Conservation (phyloP, 805 yeast species). For the Candida schatavii region DNA sequence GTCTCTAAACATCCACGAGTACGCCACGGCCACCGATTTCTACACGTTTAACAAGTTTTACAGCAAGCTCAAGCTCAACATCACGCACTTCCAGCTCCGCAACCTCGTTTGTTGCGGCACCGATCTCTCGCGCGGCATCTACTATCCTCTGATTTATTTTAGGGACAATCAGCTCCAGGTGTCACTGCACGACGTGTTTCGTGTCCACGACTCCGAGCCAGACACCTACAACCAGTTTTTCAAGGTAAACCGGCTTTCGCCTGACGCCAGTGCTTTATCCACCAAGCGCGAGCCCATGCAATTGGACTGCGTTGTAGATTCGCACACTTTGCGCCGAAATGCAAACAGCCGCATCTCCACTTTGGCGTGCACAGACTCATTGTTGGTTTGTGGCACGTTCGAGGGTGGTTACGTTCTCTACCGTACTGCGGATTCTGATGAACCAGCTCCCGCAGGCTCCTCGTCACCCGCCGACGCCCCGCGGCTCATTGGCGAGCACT, state of each 20-base stretch:
- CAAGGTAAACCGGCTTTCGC: slow-evolving; percentile 33
- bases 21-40: slow-evolving; percentile 30
- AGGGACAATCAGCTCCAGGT: slow-evolving; percentile 29
- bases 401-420: slow-evolving; percentile 48
- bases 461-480: no score
- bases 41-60: slow-evolving; percentile 38
- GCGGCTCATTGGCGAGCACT: slow-evolving; percentile 28
- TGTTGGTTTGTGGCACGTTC: slow-evolving; percentile 52
- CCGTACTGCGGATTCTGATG: slow-evolving; percentile 20
- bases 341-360: slow-evolving; percentile 45
- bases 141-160: slow-evolving; percentile 35
- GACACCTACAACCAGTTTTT: slow-evolving; percentile 26
- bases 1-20: slow-evolving; percentile 17
- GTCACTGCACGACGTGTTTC: slow-evolving; percentile 15
- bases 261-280: slow-evolving; percentile 17
- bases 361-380: slow-evolving; percentile 39
- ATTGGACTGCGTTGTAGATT: slow-evolving; percentile 38
- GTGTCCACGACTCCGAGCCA: slow-evolving; percentile 19
- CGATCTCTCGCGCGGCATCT: slow-evolving; percentile 32
- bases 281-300: slow-evolving; percentile 19
- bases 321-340: slow-evolving; percentile 24
- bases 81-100: slow-evolving; percentile 58
- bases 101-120: slow-evolving; percentile 44
- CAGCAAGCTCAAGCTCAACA: slow-evolving; percentile 44
- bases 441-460: slow-evolving; percentile 13